Base-by-base conservation (phyloP, 345 rosid genomes). In the Eucalyptus pumila region DNA sequence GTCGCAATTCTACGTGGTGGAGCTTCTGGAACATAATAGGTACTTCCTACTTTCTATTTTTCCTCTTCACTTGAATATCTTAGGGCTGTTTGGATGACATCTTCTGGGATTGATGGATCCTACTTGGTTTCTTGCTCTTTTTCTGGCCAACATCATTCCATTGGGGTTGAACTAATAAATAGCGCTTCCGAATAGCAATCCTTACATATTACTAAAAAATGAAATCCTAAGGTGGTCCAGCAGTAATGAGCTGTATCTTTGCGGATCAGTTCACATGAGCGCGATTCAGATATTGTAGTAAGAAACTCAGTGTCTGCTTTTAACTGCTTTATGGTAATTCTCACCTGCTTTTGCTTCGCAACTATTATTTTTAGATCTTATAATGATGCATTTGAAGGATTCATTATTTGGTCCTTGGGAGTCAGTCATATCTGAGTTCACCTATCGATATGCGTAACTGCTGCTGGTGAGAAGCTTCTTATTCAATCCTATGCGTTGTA, bases 311-410 rank as follows among this genome's bases (percentile, higher is more conserved):
- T 76, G 83, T 76, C 13, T 21, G 27, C 83, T 76, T 76, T 76
- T 76, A 10, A 76, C 30, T 11, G 45, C 2, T 76, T 2, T 76
- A 11, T 76, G 83, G 15, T 11, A 37, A 1, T 76, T 76, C 47
- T 1, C 1, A 2, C 47, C 47, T 21, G 83, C 45, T 72, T 19
- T 72, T 72, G 27, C 47, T 76, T 37, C 0, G 3, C 3, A 0
- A 34, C 40, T 72, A 37, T 17, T 10, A 69, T 3, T 34, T 34
- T 72, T 5, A 37, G 14, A 72, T 72, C 27, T 40, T 3, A 17
- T 0, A 17, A 72, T 72, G 45, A 72, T 72, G 81, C 26, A 34
- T 72, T 40, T 76, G 47, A 76, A 40, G 83, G 42, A 40, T 76
- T 76, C 14, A 11, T 21, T 11, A 40, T 37, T 76, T 76, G 83